Evolutionary conservation across 1,284 basidiomycete species (phyloP).

Genomic region (Rhodofomes roseus): DNA sequence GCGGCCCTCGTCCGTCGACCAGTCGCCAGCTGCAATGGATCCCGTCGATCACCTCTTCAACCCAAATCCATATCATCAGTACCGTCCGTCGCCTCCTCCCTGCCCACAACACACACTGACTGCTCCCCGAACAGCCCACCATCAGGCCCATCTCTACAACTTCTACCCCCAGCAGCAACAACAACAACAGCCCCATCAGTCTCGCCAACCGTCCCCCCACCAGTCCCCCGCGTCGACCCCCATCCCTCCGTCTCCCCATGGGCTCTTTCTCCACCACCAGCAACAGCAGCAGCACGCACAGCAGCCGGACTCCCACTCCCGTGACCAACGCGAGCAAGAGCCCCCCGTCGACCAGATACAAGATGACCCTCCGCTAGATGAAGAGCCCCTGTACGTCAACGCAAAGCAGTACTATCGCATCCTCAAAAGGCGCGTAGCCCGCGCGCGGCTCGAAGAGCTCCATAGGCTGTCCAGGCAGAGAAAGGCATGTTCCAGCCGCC

Average conservation of each 20-base stretch:
- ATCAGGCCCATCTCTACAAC: conserved; percentile 22
- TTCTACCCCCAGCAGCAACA: conserved; percentile 18
- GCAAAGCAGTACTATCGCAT: conserved; percentile 98
- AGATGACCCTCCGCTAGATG: conserved; percentile 57
- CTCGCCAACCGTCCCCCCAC: conserved; percentile 25
- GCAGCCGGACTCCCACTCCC: conserved; percentile 12
- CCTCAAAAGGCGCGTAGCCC: conserved; percentile 84
- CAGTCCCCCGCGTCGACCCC: conserved; percentile 22
- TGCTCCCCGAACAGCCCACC: conserved; percentile 17
- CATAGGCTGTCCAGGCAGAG: conserved; percentile 87
- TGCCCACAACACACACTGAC: not conserved
- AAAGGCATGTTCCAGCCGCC: conserved; percentile 56
- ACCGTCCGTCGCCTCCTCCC: conserved; percentile 28
- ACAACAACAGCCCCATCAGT: conserved; percentile 18
- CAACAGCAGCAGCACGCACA: conserved; percentile 14
- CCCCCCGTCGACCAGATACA: conserved; percentile 31
- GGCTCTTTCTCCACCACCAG: conserved; percentile 26
- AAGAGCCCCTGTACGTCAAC: conserved; percentile 95
- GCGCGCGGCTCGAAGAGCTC: conserved; percentile 87
- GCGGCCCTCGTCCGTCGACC: not conserved
- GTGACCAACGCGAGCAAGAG: conserved; percentile 24
- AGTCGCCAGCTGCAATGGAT: conserved; percentile 45
- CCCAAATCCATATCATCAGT: conserved; percentile 48
- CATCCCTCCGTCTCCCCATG: conserved; percentile 20
- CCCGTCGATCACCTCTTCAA: conserved; percentile 64